phyloP scores from a whole-genome alignment of 768 basidiomycete genomes.

The Kwoniella pini region DNA sequence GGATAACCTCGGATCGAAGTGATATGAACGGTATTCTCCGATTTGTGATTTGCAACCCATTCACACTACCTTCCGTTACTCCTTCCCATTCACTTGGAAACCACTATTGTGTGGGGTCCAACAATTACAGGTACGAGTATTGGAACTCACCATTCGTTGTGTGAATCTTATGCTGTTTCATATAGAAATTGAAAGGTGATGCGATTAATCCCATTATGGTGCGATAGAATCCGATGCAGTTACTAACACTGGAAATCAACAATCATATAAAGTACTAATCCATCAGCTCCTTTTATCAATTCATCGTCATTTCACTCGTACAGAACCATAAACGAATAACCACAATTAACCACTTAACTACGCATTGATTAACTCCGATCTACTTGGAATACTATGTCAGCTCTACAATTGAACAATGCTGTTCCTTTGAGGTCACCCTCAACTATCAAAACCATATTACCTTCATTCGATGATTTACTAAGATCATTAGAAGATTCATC shows the following conservation, averaged over 20 bases:
- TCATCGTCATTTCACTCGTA: too few species aligned
- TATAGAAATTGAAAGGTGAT: not conserved
- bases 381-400: constrained; percentile 7
- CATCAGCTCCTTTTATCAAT: too few species aligned
- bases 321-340: too few species aligned
- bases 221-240: constrained; percentile 14
- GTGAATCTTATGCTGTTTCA: not conserved
- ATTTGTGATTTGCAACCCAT: not conserved
- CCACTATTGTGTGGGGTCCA: not conserved
- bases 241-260: too few species aligned
- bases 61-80: not conserved
- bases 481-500: constrained; percentile 5
- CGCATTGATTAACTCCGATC: too few species aligned
- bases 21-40: constrained; percentile 5
- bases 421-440: not conserved
- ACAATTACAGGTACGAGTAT: not conserved
- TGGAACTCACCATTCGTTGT: not conserved
- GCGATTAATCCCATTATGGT: constrained; percentile 10
- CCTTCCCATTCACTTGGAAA: not conserved
- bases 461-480: constrained; percentile 18
- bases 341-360: too few species aligned
- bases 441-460: constrained; percentile 9
- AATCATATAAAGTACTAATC: too few species aligned
- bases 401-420: constrained; percentile 6
- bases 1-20: constrained; percentile 2